Evolutionary conservation across 2,329 filamentous ascomycete species (phyloP), one percentile per base, ranked within the genome.

Genomic region (Exophiala sp.): DNA sequence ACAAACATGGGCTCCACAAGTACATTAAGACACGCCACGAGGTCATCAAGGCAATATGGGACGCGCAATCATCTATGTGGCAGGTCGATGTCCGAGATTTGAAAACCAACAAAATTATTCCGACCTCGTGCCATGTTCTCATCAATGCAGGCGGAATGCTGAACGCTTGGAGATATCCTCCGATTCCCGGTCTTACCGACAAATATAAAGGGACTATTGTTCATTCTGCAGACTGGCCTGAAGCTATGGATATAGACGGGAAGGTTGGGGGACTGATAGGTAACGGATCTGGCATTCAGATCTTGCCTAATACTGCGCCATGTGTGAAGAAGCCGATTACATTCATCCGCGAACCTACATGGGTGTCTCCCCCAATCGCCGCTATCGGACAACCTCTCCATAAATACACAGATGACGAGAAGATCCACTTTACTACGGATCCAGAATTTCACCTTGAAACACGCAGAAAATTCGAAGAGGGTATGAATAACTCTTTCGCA

Each of bases 1-100:
- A 72, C 6, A 86, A 88, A 61, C 78, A 88, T 65, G 75, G 83
- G 47, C 79, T 88, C 1, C 84, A 87, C 64, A 72, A 79, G 34
- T 78, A 80, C 48, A 69, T 82, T 1, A 76, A 78, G 51, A 41
- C 24, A 20, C 36, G 29, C 5, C 43, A 47, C 29, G n/a, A 53
- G 29, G 50, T 53, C 2, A 32, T 48, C 1, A 41, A 41, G 2
- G 50, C 50, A 20, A 35, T 20, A 41, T 53, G 50, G 50, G 34
- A 50, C 35, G 32, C 41, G 34, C 6, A 39, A 16, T 48, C 34
- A 29, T 43, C 34, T 9, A 24, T n/a, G n/a, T 54, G 44, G 41
- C 7, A 46, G n/a, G 42, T 52, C 18, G n/a, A 36, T 21, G 41
- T 52, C 20, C n/a, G 32, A 18, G 42, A 52, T 47, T 42, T 52